A percentile compares a stretch with the other conserved stretches of the same genome.
These are phyloP conservation scores for Entomophthora muscae DNA, from an alignment of 371 early-diverging fungal genomes.

Conservation along the genomic window DNA sequence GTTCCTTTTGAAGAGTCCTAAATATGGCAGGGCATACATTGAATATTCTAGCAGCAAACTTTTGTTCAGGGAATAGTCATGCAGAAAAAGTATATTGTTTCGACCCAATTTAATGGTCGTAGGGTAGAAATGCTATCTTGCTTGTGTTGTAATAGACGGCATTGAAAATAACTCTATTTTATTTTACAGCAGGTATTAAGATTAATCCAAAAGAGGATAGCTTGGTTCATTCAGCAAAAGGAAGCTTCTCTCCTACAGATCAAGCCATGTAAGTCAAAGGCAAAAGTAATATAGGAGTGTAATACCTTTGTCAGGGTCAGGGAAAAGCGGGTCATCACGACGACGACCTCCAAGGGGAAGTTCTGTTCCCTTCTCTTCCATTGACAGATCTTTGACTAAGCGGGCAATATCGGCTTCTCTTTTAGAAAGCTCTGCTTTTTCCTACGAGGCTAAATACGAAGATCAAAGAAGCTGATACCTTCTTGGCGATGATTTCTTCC, in stretches of 20 bases:
- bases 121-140: no score
- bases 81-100: no score
- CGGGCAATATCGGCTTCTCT: slow-evolving; percentile 18
- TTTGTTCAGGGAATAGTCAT: no score
- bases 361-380: slow-evolving; percentile 13
- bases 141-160: no score
- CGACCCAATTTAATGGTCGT: no score
- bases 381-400: slow-evolving; percentile 12
- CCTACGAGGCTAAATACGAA: not conserved
- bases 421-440: slow-evolving; percentile 6
- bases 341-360: not conserved
- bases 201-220: no score
- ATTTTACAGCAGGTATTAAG: not conserved
- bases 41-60: no score
- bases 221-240: not conserved
- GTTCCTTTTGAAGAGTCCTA: no score
- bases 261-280: not conserved
- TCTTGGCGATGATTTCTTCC: not conserved
- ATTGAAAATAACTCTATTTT: no score
- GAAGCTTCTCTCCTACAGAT: not conserved
- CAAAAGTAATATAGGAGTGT: not conserved
- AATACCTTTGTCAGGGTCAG: not conserved
- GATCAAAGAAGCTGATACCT: not conserved
- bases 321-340: not conserved
- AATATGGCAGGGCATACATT: no score